phyloP scores from a whole-genome alignment of 139 green algal genomes.

The Chlorella sp. region DNA sequence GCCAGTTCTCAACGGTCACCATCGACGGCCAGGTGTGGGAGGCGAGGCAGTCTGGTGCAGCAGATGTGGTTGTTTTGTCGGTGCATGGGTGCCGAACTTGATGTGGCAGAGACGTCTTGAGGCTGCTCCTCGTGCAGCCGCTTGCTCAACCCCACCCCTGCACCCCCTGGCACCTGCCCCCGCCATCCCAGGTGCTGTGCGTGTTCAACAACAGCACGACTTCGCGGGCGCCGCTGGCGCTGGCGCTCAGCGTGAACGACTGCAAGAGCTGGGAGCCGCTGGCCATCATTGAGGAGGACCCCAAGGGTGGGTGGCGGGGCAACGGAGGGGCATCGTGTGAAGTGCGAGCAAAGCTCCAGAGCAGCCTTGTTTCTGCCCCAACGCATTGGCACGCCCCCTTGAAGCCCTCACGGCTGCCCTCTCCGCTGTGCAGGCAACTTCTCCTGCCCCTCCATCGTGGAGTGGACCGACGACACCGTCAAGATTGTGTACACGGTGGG shows the following conservation, averaged over 20 bases:
- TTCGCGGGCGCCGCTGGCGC: constrained; percentile 3
- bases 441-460: constrained; percentile 30
- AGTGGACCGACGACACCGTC: constrained; percentile 47
- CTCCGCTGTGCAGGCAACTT: constrained; percentile 39
- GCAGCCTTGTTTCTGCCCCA: too few relatives aligned
- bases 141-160: neutral
- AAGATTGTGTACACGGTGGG: constrained; percentile 40
- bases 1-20: constrained; percentile 35
- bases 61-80: too few relatives aligned
- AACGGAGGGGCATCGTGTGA: too few relatives aligned
- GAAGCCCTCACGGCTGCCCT: neutral
- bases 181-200: constrained; percentile 11
- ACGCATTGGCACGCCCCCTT: neutral
- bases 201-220: constrained; percentile 39
- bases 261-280: constrained; percentile 44
- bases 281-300: constrained; percentile 40
- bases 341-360: too few relatives aligned
- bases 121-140: too few relatives aligned
- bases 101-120: too few relatives aligned
- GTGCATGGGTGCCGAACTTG: too few relatives aligned
- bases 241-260: constrained; percentile 42
- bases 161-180: neutral
- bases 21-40: constrained; percentile 33
- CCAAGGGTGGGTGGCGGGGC: neutral
- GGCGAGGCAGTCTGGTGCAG: too few relatives aligned